Evolutionary conservation across 768 basidiomycete species (phyloP), one percentile per base, ranked within the genome.

Genomic region (Tephrocybe sp.): DNA sequence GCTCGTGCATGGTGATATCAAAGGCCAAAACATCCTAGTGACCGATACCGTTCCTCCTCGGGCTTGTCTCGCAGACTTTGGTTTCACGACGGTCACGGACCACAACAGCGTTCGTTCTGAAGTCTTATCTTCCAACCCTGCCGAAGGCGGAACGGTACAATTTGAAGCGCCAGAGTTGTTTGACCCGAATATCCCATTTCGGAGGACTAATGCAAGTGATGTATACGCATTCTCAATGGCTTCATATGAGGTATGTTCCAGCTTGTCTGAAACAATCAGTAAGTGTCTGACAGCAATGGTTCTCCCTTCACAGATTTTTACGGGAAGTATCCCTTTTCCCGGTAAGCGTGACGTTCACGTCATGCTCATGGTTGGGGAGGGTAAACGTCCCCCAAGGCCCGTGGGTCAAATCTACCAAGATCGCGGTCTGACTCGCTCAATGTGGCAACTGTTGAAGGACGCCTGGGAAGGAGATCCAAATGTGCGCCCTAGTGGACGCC

Each of bases 81-180:
- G 48, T 25, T 36, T 42, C 8, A 25, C 48, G 14, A 34, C 23
- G 17, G 17, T 36, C 15, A 34, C 17, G 15, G 48, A 50, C 18
- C 12, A 5, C 6, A 8, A 42, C 7, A 39, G 39, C 10, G 21
- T 50, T 18, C 12, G 11, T 7, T 41, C 39, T 24, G 11, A 38
- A 24, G 10, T 23, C 10, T 32, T 50, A 6, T 50, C 48, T 18
- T 50, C 48, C 9, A 12, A 25, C 7, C 26, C 21, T 34, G 23
- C 15, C 14, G 23, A 50, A 26, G 48, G 48, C 2, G 48, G 48
- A 5, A 50, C 48, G 12, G 24, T 1, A 7, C 48, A 36, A 11
- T 50, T 50, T n/a, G 32, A 50, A 26, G 48, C 48, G 1, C 48
- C 48, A 23, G 48, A 50, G 18, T n/a, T 30, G 28, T 30, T 49